A percentile compares a stretch with the other conserved stretches of the same genome.
Conservation (phyloP, 768 basidiomycete species). For the Suillus brevipes region DNA sequence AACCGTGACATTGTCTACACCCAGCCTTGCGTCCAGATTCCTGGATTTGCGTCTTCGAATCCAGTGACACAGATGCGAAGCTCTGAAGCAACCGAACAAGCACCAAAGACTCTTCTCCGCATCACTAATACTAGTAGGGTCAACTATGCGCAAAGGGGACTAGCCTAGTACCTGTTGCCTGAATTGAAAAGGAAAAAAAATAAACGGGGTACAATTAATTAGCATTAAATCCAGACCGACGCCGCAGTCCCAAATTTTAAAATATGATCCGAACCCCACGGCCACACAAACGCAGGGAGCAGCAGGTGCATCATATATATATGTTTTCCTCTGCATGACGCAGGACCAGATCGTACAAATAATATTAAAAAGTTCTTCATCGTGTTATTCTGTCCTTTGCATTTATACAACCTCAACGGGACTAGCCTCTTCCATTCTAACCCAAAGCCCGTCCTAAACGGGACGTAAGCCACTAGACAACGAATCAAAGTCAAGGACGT, state of each 20-base stretch:
- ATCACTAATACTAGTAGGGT: neutral
- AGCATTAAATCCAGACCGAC: neutral
- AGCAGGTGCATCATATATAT: neutral
- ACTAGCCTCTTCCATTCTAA: constrained; percentile 25
- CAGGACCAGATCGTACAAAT: neutral
- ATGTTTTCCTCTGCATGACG: neutral
- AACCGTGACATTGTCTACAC: constrained; percentile 37
- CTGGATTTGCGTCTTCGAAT: constrained; percentile 35
- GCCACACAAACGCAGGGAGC: neutral
- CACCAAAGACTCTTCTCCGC: constrained; percentile 37
- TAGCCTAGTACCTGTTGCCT: constrained; percentile 41
- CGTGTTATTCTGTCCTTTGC: neutral
- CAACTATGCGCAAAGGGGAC: neutral
- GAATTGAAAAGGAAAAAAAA: constrained; percentile 67
- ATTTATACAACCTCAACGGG: constrained; percentile 1
- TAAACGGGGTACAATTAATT: constrained; percentile 46
- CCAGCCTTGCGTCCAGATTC: constrained; percentile 34
- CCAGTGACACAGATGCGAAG: constrained; percentile 38
- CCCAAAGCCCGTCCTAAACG: constrained; percentile 27
- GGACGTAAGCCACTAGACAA: neutral
- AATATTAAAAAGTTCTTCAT: neutral
- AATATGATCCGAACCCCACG: neutral
- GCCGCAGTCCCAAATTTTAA: neutral
- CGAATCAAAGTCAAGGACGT: constrained; percentile 14
- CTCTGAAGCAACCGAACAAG: constrained; percentile 52